Conservation (phyloP, 2,329 filamentous ascomycete genomes). For the Aspergillus clavatus region DNA sequence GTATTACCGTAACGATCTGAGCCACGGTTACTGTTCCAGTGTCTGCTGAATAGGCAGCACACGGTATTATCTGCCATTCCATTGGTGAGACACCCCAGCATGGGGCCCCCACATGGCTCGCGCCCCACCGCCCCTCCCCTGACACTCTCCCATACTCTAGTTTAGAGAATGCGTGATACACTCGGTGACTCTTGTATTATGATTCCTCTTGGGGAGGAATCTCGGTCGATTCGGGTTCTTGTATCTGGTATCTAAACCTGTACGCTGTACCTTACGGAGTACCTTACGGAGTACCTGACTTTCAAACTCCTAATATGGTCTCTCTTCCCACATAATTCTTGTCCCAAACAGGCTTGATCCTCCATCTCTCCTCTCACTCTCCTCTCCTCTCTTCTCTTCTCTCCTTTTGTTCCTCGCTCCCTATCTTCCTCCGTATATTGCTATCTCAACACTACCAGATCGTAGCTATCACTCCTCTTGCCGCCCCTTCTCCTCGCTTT, state of each 20-base stretch:
- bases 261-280: too few species aligned
- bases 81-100: not conserved
- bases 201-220: too few species aligned
- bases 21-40: not conserved
- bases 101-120: not conserved
- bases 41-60: not conserved
- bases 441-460: too few species aligned
- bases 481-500: not conserved
- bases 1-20: not conserved
- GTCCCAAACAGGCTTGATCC: not conserved
- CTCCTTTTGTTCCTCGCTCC: not conserved
- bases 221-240: too few species aligned
- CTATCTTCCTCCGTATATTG: too few species aligned
- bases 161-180: not conserved
- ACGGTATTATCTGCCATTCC: too few species aligned
- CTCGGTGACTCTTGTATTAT: not conserved
- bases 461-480: not conserved
- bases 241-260: too few species aligned
- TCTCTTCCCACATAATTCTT: not conserved
- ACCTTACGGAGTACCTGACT: too few species aligned
- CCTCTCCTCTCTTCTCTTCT: constrained; percentile 3
- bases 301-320: too few species aligned
- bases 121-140: not conserved
- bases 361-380: constrained; percentile 1
- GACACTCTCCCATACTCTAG: not conserved